Conservation (phyloP, 371 early-diverging fungal genomes). For the Basidiobolus heterosporus region DNA sequence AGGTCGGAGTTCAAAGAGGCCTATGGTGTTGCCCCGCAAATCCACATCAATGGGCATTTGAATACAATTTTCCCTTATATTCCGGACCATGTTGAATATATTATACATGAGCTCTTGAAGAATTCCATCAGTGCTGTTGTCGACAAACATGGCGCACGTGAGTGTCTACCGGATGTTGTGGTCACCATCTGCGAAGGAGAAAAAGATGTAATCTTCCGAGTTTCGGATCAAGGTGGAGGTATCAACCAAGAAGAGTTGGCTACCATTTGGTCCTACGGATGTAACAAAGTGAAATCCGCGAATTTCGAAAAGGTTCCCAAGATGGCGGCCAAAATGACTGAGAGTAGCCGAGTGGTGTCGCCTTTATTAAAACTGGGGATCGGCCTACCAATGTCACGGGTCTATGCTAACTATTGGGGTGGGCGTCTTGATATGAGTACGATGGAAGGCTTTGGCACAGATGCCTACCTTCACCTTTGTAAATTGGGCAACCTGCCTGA, state of each 20-base stretch:
- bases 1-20: background rate
- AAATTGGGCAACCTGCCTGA: conserved; percentile 47
- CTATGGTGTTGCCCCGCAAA: conserved; percentile 13
- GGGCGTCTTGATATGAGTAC: conserved; percentile 50
- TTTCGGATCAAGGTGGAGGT: conserved; percentile 86
- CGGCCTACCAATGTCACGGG: conserved; percentile 68
- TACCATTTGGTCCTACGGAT: background rate
- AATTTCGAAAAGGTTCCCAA: conserved; percentile 15
- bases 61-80: conserved; percentile 53
- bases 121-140: conserved; percentile 62
- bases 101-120: conserved; percentile 80
- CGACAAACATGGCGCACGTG: conserved; percentile 1
- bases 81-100: conserved; percentile 86
- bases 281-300: background rate
- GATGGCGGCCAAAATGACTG: conserved; percentile 38
- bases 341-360: conserved; percentile 8
- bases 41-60: conserved; percentile 42
- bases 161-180: conserved; percentile 37
- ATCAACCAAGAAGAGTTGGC: conserved; percentile 24
- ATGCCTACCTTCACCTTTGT: conserved; percentile 65
- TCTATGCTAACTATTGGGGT: conserved; percentile 78
- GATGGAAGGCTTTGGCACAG: conserved; percentile 75
- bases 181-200: conserved; percentile 66
- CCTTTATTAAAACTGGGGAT: conserved; percentile 47
- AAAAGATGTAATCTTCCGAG: conserved; percentile 66